Percentiles rank a stretch among this genome's conserved stretches.
These are phyloP conservation scores for Neurospora sp. DNA, from an alignment of 2,329 filamentous ascomycete genomes.

Conservation along the genomic window DNA sequence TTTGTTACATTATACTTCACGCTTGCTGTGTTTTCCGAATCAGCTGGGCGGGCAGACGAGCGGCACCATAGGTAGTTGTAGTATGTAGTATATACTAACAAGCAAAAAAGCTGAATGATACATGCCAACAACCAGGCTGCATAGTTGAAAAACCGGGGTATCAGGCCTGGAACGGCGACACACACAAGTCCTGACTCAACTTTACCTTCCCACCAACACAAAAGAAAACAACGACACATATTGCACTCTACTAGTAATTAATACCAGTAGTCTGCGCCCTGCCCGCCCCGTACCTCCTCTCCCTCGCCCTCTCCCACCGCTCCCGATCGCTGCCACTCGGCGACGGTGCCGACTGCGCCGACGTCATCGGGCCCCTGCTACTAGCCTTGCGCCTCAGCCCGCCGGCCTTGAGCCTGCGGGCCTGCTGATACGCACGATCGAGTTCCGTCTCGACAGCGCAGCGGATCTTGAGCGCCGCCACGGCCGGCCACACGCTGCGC, in stretches of 20 bases:
- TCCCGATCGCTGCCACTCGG: not conserved
- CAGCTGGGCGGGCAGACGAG: not conserved
- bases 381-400: conserved; percentile 14
- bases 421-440: conserved; percentile 73
- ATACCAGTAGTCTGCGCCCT: conserved; percentile 7
- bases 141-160: not conserved
- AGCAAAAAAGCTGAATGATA: not conserved
- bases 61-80: not conserved
- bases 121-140: not conserved
- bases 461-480: conserved; percentile 69
- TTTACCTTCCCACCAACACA: not conserved
- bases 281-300: conserved; percentile 3
- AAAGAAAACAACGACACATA: not conserved
- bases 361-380: conserved; percentile 1
- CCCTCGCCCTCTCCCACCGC: conserved; percentile 5
- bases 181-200: not conserved
- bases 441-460: conserved; percentile 83
- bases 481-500: conserved; percentile 80
- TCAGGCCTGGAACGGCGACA: not conserved
- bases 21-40: not conserved
- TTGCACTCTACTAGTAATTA: not conserved
- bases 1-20: not conserved
- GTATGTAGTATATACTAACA: not conserved
- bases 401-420: conserved; percentile 51
- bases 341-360: not conserved